These are phyloP conservation scores for Aspergillus flavus DNA, from an alignment of 2,329 filamentous ascomycete genomes.

Conservation along the genomic window DNA sequence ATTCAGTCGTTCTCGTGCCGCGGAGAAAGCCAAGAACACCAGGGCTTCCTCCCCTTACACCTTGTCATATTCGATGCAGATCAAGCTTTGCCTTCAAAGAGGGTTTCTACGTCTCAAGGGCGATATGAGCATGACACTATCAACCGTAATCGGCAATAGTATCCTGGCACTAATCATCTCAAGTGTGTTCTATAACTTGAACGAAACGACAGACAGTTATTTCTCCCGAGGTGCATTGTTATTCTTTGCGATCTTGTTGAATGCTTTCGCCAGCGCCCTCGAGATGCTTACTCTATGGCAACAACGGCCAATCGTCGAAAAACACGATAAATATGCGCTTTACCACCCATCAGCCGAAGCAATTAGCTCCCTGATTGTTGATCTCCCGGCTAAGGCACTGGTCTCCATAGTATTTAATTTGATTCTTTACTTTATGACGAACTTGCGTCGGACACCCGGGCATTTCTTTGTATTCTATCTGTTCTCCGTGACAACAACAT, in stretches of 20 bases:
- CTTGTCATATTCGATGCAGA: conserved; percentile 73
- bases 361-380: conserved; percentile 79
- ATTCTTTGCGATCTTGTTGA: conserved; percentile 84
- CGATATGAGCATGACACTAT: conserved; percentile 72
- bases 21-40: conserved; percentile 43
- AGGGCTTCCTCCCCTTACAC: conserved; percentile 77
- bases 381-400: conserved; percentile 76
- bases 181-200: conserved; percentile 76
- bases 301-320: conserved; percentile 89
- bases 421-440: conserved; percentile 83
- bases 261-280: conserved; percentile 74
- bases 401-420: conserved; percentile 77
- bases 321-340: conserved; percentile 80
- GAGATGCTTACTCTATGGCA: conserved; percentile 84
- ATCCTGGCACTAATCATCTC: conserved; percentile 74
- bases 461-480: conserved; percentile 86
- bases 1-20: conserved; percentile 41
- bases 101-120: conserved; percentile 73
- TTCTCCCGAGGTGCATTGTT: conserved; percentile 75
- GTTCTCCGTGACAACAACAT: conserved; percentile 70
- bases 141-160: conserved; percentile 66
- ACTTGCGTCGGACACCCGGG: conserved; percentile 71
- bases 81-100: conserved; percentile 76
- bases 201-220: conserved; percentile 68
- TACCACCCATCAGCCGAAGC: conserved; percentile 93